phyloP scores from a whole-genome alignment of 2,329 filamentous ascomycete genomes.

The Talaromyces funiculosus region DNA sequence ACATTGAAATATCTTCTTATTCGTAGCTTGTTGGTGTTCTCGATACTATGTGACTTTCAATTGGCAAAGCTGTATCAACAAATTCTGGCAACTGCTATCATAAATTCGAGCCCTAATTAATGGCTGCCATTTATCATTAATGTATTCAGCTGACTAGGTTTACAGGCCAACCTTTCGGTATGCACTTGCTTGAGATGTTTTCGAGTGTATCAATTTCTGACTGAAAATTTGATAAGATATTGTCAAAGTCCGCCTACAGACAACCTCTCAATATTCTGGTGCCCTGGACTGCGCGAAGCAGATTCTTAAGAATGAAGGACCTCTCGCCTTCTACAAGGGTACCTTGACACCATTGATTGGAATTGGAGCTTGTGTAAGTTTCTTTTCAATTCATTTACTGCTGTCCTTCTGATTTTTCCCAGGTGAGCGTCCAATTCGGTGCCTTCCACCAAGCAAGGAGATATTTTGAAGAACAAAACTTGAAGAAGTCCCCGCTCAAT shows the following conservation, averaged over 20 bases:
- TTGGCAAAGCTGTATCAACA: not conserved
- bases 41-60: not conserved
- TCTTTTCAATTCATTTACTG: too few species aligned
- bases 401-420: slow-evolving; percentile 10
- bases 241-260: slow-evolving; percentile 95
- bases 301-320: slow-evolving; percentile 83
- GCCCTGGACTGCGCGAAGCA: slow-evolving; percentile 74
- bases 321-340: slow-evolving; percentile 95
- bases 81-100: slow-evolving; percentile 2
- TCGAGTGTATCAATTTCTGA: not conserved
- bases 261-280: slow-evolving; percentile 70
- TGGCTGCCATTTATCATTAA: not conserved
- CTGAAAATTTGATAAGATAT: slow-evolving; percentile 58
- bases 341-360: slow-evolving; percentile 90
- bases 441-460: slow-evolving; percentile 91
- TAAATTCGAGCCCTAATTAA: not conserved
- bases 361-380: slow-evolving; percentile 82
- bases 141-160: slow-evolving; percentile 22
- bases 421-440: slow-evolving; percentile 90
- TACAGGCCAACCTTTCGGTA: slow-evolving; percentile 61
- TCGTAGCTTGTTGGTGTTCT: not conserved
- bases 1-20: not conserved
- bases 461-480: slow-evolving; percentile 72
- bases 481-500: slow-evolving; percentile 36
- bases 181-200: slow-evolving; percentile 19